Evolutionary conservation across 345 rosid species (phyloP).

Genomic region (Boechera retrofracta): DNA sequence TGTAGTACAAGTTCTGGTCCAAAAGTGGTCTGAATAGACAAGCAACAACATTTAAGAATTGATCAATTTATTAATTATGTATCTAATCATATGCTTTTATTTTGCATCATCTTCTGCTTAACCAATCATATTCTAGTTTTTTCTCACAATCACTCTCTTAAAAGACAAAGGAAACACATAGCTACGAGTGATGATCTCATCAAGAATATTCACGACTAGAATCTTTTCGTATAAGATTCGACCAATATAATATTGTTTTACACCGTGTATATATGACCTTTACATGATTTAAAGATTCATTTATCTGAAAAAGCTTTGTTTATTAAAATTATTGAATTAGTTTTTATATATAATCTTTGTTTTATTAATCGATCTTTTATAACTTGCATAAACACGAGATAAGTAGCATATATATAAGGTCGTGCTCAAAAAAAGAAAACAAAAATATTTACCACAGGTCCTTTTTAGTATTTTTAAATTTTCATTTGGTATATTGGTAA

Average conservation of each 20-base stretch:
- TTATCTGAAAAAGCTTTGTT: background rate
- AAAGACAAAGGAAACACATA: constrained; percentile 14
- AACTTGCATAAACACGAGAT: background rate
- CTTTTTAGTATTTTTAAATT: no score
- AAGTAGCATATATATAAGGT: no score
- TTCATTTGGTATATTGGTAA: background rate
- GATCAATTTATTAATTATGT: background rate
- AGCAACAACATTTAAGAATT: constrained; percentile 21
- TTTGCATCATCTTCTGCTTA: constrained; percentile 17
- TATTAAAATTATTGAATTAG: background rate
- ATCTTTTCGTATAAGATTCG: constrained; percentile 24
- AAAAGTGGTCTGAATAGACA: constrained; percentile 73
- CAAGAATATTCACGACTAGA: constrained; percentile 19
- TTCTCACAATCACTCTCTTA: background rate
- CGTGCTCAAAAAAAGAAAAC: no score
- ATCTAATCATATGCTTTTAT: constrained; percentile 22
- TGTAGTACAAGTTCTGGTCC: constrained; percentile 81
- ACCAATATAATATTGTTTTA: background rate
- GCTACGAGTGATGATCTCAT: constrained; percentile 31
- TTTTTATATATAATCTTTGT: no score
- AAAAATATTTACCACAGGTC: no score
- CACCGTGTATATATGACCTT: background rate
- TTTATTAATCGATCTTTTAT: background rate
- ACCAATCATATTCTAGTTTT: background rate
- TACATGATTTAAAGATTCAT: background rate